A percentile compares a stretch with the other conserved stretches of the same genome.
phyloP scores from a whole-genome alignment of 1,139 yeast species.

The Kurtzmaniella quercitrusa region DNA sequence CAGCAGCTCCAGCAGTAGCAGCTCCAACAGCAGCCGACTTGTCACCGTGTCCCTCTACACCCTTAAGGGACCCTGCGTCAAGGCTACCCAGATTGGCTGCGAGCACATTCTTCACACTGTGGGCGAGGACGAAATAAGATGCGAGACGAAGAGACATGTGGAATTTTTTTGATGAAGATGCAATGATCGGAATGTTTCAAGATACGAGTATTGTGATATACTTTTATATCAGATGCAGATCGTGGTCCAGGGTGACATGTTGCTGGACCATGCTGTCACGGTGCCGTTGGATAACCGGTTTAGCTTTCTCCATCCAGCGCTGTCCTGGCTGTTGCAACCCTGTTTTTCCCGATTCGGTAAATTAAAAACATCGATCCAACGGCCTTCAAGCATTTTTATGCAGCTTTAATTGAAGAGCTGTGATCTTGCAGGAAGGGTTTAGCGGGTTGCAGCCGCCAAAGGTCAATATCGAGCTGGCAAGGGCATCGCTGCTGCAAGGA shows the following conservation, averaged over 20 bases:
- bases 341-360: not conserved
- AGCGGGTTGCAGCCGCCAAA: not conserved
- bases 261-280: not conserved
- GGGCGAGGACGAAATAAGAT: not conserved
- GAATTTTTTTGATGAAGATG: not conserved
- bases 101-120: not conserved
- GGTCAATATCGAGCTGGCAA: not conserved
- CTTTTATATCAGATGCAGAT: not conserved
- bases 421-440: not conserved
- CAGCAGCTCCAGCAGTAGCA: slow-evolving; percentile 10
- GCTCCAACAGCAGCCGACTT: slow-evolving; percentile 2
- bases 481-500: not conserved
- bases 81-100: slow-evolving; percentile 8
- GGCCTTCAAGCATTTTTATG: no score
- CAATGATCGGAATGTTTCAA: slow-evolving; percentile 1
- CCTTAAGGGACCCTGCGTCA: slow-evolving; percentile 9
- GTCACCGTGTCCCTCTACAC: no score
- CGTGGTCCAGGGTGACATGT: not conserved
- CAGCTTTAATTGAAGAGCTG: no score
- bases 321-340: not conserved
- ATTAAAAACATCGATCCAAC: not conserved
- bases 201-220: not conserved
- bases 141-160: slow-evolving; percentile 1
- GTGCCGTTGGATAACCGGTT: not conserved
- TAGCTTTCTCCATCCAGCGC: not conserved